These are phyloP conservation scores for Syzygium grande DNA, from an alignment of 345 rosid genomes.

Conservation along the genomic window DNA sequence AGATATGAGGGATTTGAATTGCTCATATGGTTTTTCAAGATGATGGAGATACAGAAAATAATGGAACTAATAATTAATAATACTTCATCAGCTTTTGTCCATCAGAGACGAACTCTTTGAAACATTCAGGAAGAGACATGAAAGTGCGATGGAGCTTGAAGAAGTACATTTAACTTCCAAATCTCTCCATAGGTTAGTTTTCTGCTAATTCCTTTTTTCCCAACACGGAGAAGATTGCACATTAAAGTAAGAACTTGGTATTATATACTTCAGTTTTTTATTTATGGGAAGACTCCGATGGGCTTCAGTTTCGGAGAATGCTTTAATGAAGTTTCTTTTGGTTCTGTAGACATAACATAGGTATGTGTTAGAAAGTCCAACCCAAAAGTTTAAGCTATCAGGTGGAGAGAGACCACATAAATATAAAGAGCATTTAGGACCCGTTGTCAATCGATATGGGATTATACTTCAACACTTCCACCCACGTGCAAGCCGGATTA, in stretches of 20 bases:
- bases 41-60: not conserved
- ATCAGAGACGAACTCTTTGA: conserved; percentile 94
- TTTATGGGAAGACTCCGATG: not conserved
- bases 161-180: conserved; percentile 83
- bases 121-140: conserved; percentile 88
- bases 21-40: not conserved
- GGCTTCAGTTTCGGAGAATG: not conserved
- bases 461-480: too few species aligned
- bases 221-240: not conserved
- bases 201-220: not conserved
- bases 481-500: too few species aligned
- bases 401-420: too few species aligned
- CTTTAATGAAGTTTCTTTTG: not conserved
- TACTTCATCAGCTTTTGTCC: conserved; percentile 54
- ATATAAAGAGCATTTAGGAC: too few species aligned
- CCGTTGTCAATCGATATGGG: too few species aligned
- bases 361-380: not conserved
- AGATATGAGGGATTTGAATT: not conserved
- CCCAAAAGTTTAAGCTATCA: too few species aligned
- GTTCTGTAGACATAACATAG: not conserved
- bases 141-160: conserved; percentile 81
- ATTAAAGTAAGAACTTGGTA: not conserved
- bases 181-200: conserved; percentile 70
- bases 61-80: not conserved
- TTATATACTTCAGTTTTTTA: not conserved